Base-by-base conservation (phyloP, 768 basidiomycete genomes). In the Aureoboletus auriporus region DNA sequence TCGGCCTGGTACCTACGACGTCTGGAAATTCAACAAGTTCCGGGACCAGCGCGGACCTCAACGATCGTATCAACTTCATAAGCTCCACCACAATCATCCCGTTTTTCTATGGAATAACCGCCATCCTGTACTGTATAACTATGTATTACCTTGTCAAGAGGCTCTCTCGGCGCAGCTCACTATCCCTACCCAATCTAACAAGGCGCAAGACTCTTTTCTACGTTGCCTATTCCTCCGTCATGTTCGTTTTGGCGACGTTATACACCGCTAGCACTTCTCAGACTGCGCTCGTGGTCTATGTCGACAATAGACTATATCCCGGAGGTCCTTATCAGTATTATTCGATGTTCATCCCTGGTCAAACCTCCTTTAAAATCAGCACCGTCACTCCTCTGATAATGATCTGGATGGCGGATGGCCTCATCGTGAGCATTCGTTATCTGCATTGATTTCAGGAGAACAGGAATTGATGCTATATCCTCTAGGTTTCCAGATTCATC, bases 391-490 rank as follows among this genome's bases (percentile, higher is more conserved):
- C 58, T 23, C 17, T 58, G 20, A 31, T 67, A 12, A 65, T 64
- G 39, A 46, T 67, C 39, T 64, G 63, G 65, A 53, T 64, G 63
- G 60, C 63, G 43, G 65, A 64, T 39, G 59, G 49, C 5, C 33
- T 64, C 29, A 65, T 65, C 10, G 63, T 67, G 8, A 44, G 63
- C 56, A 1, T 39, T 9, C 12, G 10, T 5, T 33, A 33, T 33
- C 1, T 14, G 10, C 12, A 4, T 14, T 33, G 5, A 33, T 33
- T 10, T 13, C 33, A 4, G 20, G 20, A 2, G 20, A 23, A 8
- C 6, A 23, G 12, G 23, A 17, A 16, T 40, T 65, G 30, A 56
- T 31, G 14, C 28, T 8, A 8, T 2, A 2, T 1, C 28, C 6
- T 38, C 7, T 20, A 63, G 62, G 50, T 63, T 29, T 63, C 41